These are phyloP conservation scores for Arxiozyma heterogenica DNA, from an alignment of 1,139 yeast genomes.

Conservation along the genomic window DNA sequence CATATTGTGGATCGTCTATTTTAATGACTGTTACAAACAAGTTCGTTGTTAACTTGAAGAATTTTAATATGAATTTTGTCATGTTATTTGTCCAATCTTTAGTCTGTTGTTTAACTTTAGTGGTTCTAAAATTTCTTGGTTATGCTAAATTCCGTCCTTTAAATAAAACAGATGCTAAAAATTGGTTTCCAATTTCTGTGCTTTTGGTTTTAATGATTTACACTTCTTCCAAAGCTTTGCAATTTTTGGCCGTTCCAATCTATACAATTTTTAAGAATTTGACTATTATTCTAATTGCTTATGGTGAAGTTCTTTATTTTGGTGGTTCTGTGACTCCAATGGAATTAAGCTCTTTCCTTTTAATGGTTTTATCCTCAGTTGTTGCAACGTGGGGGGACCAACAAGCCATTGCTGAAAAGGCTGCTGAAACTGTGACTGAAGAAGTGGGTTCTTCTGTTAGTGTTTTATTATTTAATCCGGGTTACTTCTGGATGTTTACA, in stretches of 20 bases:
- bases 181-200: conserved; percentile 90
- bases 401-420: conserved; percentile 27
- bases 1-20: conserved; percentile 88
- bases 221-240: conserved; percentile 92
- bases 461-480: conserved; percentile 49
- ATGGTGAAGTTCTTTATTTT: conserved; percentile 96
- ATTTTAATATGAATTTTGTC: conserved; percentile 85
- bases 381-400: conserved; percentile 91
- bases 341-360: conserved; percentile 77
- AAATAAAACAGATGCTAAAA: conserved; percentile 80
- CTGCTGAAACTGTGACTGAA: conserved; percentile 21
- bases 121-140: conserved; percentile 59
- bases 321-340: conserved; percentile 86
- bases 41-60: conserved; percentile 73
- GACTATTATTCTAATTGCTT: conserved; percentile 92
- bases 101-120: conserved; percentile 72
- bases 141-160: conserved; percentile 80
- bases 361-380: conserved; percentile 89
- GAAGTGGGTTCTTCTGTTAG: conserved; percentile 29
- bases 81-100: conserved; percentile 72
- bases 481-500: conserved; percentile 93
- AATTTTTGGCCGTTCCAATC: conserved; percentile 84
- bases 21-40: conserved; percentile 98
- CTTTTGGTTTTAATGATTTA: conserved; percentile 88
- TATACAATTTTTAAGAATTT: conserved; percentile 96